Evolutionary conservation across 768 basidiomycete species (phyloP).

Genomic region (Russula sp.): DNA sequence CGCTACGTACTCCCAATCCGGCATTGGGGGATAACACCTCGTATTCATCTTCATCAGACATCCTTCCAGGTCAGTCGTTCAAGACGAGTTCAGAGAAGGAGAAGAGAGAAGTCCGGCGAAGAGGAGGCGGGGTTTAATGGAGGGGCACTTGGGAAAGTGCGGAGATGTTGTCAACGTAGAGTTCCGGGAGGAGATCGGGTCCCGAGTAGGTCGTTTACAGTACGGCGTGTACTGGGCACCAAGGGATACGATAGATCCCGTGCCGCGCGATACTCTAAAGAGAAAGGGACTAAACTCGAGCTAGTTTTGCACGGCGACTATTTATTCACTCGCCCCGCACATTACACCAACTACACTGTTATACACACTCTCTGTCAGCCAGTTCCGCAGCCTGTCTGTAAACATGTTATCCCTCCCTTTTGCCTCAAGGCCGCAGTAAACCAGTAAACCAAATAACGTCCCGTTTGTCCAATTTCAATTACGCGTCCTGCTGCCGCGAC

Average conservation of each 20-base stretch:
- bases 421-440: neutral
- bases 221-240: neutral
- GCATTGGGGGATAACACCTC: slow-evolving; percentile 72
- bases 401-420: neutral
- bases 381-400: neutral
- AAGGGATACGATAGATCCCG: neutral
- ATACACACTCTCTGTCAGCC: neutral
- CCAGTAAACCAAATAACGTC: neutral
- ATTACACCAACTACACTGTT: neutral
- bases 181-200: neutral
- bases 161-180: neutral
- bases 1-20: slow-evolving; percentile 61
- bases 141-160: slow-evolving; percentile 2
- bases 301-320: neutral
- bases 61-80: slow-evolving; percentile 31
- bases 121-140: neutral
- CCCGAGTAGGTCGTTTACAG: neutral
- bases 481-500: no score
- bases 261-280: neutral
- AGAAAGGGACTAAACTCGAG: neutral
- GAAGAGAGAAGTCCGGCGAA: neutral
- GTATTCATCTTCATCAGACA: slow-evolving; percentile 56
- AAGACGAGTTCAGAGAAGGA: neutral
- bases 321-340: neutral
- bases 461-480: neutral